Evolutionary conservation across 176 grass and related monocot species (phyloP).

Genomic region (Juncus inflexus): DNA sequence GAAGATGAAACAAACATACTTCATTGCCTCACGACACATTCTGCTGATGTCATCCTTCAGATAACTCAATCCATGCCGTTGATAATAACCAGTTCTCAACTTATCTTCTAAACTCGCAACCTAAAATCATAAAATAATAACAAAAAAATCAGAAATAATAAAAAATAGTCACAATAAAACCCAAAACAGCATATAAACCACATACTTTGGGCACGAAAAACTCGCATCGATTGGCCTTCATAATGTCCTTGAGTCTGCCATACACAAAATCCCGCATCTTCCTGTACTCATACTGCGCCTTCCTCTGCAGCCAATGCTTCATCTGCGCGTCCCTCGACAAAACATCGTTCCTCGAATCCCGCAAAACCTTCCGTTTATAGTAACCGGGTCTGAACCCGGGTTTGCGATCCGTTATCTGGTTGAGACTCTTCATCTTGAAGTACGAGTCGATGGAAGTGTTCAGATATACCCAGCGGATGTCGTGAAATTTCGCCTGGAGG

Average conservation of each 20-base stretch:
- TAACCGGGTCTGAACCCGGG: conserved; percentile 83
- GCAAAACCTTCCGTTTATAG: conserved; percentile 84
- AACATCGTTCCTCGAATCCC: conserved; percentile 88
- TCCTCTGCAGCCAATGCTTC: conserved; percentile 87
- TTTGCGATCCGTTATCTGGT: conserved; percentile 62
- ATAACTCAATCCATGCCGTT: conserved; percentile 76
- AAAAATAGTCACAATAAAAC: neutral
- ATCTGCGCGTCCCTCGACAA: conserved; percentile 96
- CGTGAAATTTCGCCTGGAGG: conserved; percentile 66
- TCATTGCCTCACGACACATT: conserved; percentile 92
- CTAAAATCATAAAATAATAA: conserved; percentile 18
- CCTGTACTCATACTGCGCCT: conserved; percentile 72
- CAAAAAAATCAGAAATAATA: too few species aligned
- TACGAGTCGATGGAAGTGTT: conserved; percentile 47
- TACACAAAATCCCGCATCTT: conserved; percentile 79
- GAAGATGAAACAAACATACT: conserved; percentile 45
- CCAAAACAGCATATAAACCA: neutral
- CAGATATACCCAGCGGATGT: conserved; percentile 66
- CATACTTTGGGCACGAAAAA: conserved; percentile 79
- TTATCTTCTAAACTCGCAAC: conserved; percentile 91
- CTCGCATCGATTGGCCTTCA: conserved; percentile 78
- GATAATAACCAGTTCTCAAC: conserved; percentile 89
- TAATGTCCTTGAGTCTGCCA: conserved; percentile 78
- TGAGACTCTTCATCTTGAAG: conserved; percentile 69
- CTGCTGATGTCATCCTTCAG: conserved; percentile 88